Conservation (phyloP, 805 yeast species). For the Ogataea saltuana region DNA sequence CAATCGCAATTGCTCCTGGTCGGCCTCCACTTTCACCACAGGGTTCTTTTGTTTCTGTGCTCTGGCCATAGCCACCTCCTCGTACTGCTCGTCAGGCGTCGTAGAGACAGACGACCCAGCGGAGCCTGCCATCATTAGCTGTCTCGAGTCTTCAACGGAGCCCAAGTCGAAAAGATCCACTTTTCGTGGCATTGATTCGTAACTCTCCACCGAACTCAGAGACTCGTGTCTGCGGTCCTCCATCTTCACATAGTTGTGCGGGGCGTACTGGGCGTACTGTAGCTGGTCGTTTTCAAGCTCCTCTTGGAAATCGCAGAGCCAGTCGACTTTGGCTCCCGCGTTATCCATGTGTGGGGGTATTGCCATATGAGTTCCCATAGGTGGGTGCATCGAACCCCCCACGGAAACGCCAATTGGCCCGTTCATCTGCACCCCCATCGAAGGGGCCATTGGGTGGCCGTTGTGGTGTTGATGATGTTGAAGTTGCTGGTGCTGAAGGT, state of each 20-base stretch:
- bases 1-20: not conserved
- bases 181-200: constrained; percentile 8
- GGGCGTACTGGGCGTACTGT: no score
- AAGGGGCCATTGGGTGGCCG: no score
- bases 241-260: no score
- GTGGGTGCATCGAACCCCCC: no score
- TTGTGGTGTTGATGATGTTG: no score
- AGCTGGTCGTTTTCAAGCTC: constrained; percentile 15
- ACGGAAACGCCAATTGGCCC: no score
- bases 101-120: constrained; percentile 11
- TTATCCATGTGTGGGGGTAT: constrained; percentile 43
- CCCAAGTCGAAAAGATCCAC: constrained; percentile 17
- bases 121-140: not conserved
- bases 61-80: no score
- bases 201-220: constrained; percentile 18
- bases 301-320: constrained; percentile 23
- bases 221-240: constrained; percentile 14
- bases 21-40: constrained; percentile 3
- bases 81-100: constrained; percentile 14
- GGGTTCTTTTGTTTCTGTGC: not conserved
- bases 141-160: constrained; percentile 7
- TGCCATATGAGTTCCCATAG: no score
- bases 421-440: no score
- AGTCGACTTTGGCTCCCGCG: constrained; percentile 8
- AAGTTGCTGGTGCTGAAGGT: no score